Conservation (phyloP, 345 rosid species). For the Toxicodendron radicans region DNA sequence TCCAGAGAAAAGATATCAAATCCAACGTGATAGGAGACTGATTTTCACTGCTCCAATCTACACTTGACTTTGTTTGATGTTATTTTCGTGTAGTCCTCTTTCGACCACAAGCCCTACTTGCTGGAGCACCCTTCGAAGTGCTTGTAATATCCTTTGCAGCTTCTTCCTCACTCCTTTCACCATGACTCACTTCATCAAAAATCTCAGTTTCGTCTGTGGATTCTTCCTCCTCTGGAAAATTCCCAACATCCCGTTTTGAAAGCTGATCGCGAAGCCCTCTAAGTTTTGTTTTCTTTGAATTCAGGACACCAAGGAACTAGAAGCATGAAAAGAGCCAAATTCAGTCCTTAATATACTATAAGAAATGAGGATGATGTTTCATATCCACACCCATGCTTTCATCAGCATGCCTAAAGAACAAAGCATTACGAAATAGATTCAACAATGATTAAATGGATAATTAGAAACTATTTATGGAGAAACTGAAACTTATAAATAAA, state of each 20-base stretch:
- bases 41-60: not conserved
- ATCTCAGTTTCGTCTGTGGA: constrained; percentile 64
- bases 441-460: not conserved
- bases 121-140: constrained; percentile 34
- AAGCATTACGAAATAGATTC: not conserved
- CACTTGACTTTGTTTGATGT: not conserved
- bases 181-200: constrained; percentile 49
- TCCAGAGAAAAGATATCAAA: not conserved
- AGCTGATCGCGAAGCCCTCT: constrained; percentile 74
- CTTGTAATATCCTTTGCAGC: constrained; percentile 32
- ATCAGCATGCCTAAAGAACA: not conserved
- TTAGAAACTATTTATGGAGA: not conserved
- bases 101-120: constrained; percentile 36
- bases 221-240: constrained; percentile 44
- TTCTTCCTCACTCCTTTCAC: constrained; percentile 45
- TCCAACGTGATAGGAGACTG: not conserved
- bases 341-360: constrained; percentile 2
- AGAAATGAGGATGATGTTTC: not conserved
- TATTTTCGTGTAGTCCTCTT: constrained; percentile 42
- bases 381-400: not conserved
- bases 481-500: not conserved
- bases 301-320: constrained; percentile 70
- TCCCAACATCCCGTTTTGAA: constrained; percentile 40
- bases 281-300: constrained; percentile 82
- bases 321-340: constrained; percentile 8